Conservation (phyloP, 108 stramenopile genomes). For the Pelagomonas calceolata region DNA sequence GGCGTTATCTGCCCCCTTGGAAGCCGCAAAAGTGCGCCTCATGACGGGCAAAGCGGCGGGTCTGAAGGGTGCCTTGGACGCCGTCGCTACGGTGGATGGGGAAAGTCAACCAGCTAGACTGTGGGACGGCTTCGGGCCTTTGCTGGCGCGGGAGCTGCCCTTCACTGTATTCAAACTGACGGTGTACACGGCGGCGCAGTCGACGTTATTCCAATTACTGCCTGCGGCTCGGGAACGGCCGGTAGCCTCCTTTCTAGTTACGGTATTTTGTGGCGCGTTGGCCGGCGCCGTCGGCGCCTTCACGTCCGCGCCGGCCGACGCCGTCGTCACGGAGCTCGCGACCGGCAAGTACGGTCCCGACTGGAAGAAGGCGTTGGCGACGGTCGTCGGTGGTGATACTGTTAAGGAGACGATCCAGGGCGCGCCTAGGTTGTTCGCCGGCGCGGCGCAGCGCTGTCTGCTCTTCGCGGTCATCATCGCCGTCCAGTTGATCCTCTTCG, state of each 20-base stretch:
- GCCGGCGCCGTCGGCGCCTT: constrained; percentile 24
- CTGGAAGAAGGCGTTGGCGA: background rate
- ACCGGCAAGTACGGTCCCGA: background rate
- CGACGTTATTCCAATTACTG: constrained; percentile 8
- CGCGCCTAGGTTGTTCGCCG: constrained; percentile 4
- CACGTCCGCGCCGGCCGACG: constrained; percentile 18
- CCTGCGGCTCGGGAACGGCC: constrained; percentile 20
- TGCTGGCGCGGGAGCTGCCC: constrained; percentile 26
- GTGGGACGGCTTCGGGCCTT: constrained; percentile 18
- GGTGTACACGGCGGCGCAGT: constrained; percentile 16
- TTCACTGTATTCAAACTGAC: constrained; percentile 24
- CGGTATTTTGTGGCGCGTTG: constrained; percentile 15
- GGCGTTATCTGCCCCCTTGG: constrained; percentile 2
- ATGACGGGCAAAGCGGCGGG: constrained; percentile 10
- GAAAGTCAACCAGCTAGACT: constrained; percentile 8
- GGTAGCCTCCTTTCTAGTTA: constrained; percentile 11
- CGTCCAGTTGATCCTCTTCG: constrained; percentile 24
- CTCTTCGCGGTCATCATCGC: constrained; percentile 25
- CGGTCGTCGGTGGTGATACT: background rate
- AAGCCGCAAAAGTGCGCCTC: constrained; percentile 23
- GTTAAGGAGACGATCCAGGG: background rate
- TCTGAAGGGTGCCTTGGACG: constrained; percentile 6
- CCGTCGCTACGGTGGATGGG: constrained; percentile 4
- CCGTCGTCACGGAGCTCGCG: constrained; percentile 15
- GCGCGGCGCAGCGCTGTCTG: constrained; percentile 14